These are phyloP conservation scores for Paramyrothecium sp. DNA, from an alignment of 2,329 filamentous ascomycete species.

Conservation along the genomic window DNA sequence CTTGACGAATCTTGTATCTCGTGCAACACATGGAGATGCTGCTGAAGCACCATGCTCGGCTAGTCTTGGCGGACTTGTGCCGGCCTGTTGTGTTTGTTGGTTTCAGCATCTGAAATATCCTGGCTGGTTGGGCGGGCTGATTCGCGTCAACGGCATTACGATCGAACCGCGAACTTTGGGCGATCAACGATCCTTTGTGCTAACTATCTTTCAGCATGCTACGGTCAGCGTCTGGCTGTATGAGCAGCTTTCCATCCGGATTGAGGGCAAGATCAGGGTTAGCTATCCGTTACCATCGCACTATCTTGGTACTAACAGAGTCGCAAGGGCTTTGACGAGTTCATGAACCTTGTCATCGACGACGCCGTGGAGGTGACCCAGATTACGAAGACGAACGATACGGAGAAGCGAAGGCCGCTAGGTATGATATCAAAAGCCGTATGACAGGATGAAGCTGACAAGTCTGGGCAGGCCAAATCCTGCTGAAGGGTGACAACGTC, in stretches of 20 bases:
- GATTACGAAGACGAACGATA: constrained; percentile 72
- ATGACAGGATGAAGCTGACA: not conserved
- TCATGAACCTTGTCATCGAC: constrained; percentile 98
- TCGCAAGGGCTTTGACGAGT: constrained; percentile 92
- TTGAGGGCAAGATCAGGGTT: constrained; percentile 95
- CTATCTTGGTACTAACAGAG: constrained; percentile 2
- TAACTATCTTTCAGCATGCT: constrained; percentile 54
- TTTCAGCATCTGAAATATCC: not conserved
- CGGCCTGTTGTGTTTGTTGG: not conserved
- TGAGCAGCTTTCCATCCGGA: constrained; percentile 89
- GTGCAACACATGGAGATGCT: too few relatives aligned
- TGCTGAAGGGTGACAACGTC: constrained; percentile 87
- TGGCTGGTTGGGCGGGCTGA: not conserved
- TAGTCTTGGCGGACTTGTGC: too few relatives aligned
- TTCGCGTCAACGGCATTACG: not conserved
- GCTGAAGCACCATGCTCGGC: too few relatives aligned
- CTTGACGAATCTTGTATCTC: too few relatives aligned
- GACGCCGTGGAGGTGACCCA: constrained; percentile 91
- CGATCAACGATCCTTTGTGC: constrained; percentile 3
- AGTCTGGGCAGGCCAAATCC: constrained; percentile 67
- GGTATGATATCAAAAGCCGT: constrained; percentile 52
- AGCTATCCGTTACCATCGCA: constrained; percentile 24
- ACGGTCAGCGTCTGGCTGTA: constrained; percentile 96
- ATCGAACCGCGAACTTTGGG: not conserved
- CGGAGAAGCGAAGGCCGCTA: constrained; percentile 74